These are phyloP conservation scores for Fraxinus excelsior DNA, from an alignment of 257 asterid species.

Conservation along the genomic window DNA sequence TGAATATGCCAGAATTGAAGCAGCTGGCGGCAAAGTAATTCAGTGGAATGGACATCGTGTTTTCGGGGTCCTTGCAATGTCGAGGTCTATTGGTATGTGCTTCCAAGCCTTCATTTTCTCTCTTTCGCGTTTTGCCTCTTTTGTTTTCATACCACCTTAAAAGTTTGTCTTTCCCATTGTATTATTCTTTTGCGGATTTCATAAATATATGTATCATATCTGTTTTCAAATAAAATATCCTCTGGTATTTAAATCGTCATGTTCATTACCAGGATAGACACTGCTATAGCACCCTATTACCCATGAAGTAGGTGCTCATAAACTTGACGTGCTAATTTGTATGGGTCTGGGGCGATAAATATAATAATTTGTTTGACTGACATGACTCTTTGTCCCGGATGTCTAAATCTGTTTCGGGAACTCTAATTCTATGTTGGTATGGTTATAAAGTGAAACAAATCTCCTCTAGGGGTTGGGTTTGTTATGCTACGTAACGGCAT, in stretches of 20 bases:
- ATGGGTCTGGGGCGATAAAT: background rate
- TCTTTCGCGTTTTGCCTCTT: background rate
- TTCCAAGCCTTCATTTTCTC: background rate
- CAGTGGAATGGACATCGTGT: slow-evolving; percentile 55
- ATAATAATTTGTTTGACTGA: background rate
- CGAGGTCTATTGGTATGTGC: slow-evolving; percentile 48
- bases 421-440: background rate
- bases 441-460: background rate
- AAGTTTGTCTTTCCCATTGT: background rate
- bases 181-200: background rate
- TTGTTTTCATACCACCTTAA: background rate
- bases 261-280: background rate
- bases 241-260: background rate
- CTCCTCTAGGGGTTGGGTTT: background rate
- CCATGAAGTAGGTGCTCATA: background rate
- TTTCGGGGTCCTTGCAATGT: slow-evolving; percentile 54
- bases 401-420: background rate
- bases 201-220: background rate
- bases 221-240: background rate
- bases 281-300: background rate
- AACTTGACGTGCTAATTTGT: background rate
- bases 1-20: slow-evolving; percentile 51
- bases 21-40: slow-evolving; percentile 51
- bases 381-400: background rate
- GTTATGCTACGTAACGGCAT: background rate